Evolutionary conservation across 768 basidiomycete species (phyloP), one percentile per base, ranked within the genome.

Genomic region (Agaricus subrufescens): DNA sequence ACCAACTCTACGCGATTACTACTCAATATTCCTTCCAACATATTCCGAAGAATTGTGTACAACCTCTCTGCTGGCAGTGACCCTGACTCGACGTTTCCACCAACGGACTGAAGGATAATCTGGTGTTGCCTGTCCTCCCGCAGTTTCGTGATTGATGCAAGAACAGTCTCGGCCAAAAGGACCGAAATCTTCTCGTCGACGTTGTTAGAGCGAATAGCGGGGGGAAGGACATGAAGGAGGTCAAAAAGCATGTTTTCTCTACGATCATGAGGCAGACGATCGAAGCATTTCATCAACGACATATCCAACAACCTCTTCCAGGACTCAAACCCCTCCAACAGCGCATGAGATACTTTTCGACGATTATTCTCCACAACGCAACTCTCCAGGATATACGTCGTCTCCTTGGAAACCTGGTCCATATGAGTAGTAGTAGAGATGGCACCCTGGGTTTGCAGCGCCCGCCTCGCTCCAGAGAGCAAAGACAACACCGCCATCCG

Each of bases 161-260:
- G 68, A 4, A 90, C 79, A 0, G 85, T 82, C 63, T 96, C 94
- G 1, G 92, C 89, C 7, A 98, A 77, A 3, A 95, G 71, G n/a
- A 94, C 79, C 10, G 91, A 80, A 1, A 91, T 89, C 2, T 84
- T 75, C 56, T 89, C 86, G 38, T 86, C 80, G 23, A 87, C 73
- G 54, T 85, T 85, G 10, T 76, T 70, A 0, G 85, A 86, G 30
- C 79, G 80, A 44, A 95, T 79, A 23, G 82, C 82, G 2, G 77
- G 69, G 1, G 94, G 89, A 23, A 97, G 77, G 23, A 91, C 85
- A 62, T 90, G 87, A 19, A 98, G 78, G 19, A 98, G 74, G 66
- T 97, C 96, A 62, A 96, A 92, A 4, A 97, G 76, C 76, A 96
- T 87, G 58, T 85, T 86, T 69, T 98, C 94, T 26, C 92, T 82